Evolutionary conservation across 2,329 filamentous ascomycete species (phyloP).

Genomic region (Pseudogymnoascus sp.): DNA sequence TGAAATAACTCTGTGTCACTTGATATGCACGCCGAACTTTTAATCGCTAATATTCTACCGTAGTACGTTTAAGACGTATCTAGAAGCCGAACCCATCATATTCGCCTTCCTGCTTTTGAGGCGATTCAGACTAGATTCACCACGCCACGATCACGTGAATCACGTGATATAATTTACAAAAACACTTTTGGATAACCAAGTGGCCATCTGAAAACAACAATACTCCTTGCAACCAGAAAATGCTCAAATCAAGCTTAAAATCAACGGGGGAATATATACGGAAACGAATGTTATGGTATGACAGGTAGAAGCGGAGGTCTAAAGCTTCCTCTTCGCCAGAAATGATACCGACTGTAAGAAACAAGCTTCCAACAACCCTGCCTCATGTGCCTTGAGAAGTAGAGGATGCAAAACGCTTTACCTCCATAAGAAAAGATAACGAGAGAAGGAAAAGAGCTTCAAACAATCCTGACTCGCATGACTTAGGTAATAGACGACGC

Average conservation of each 20-base stretch:
- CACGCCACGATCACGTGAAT: neutral
- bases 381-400: neutral
- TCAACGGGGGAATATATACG: neutral
- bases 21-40: neutral
- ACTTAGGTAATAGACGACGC: neutral
- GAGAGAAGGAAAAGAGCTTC: neutral
- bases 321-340: neutral
- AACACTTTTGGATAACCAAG: neutral
- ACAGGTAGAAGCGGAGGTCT: neutral
- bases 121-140: neutral
- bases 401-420: neutral
- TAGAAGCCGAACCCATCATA: neutral
- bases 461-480: neutral
- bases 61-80: neutral
- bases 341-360: neutral
- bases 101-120: neutral
- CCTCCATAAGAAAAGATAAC: neutral
- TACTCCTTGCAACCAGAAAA: neutral
- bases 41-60: neutral
- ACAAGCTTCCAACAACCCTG: neutral
- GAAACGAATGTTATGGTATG: neutral
- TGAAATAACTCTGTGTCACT: conserved; percentile 2
- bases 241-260: neutral
- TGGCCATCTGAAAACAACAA: neutral
- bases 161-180: neutral